Evolutionary conservation across 441 rosid species (phyloP), one percentile per base, ranked within the genome.

Genomic region (Euphorbia schlechtendalii): DNA sequence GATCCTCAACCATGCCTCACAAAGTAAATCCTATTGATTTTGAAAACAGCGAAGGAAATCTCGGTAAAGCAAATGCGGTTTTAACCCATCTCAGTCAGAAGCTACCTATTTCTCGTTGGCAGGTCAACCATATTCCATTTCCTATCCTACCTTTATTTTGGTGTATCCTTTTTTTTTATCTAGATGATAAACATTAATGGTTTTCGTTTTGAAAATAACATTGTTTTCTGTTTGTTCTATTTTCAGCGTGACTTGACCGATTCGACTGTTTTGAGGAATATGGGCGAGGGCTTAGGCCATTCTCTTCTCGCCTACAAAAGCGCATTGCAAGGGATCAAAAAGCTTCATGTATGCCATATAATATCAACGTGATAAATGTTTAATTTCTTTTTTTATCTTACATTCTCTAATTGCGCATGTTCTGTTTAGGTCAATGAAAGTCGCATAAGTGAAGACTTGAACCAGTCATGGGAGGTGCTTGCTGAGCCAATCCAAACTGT

Each of bases 1-100:
- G 99, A 49, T 94, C 96, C 12, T 94, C 98, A 40, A 94, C 96
- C 9, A 91, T 91, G 98, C 98, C 99, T 60, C 99, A 94, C 81
- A 91, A 91, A 84, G 98, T 91, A 69, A 94, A 94, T 75, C 96
- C 96, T 62, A 89, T 89, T 22, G 91, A 85, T 80, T 91, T 91
- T 78, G 99, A 91, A 73, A 91, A 91, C 67, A 94, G 98, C 24
- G 98, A 87, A 77, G 98, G 98, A 54, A 94, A 91, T 78, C 96
- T 91, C 28, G 96, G 99, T 25, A 85, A 78, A 79, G 99, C 98
- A 56, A 94, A 89, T 74, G 96, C 81, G 71, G 84, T 78, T 62
- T 80, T 94, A 49, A 72, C 81, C 64, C 85, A 68, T 72, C 84
- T 87, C 61, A 81, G 94, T 72, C 77, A 69, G 82, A 94, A 91